Percentiles rank a stretch among this genome's conserved stretches.
phyloP scores from a whole-genome alignment of 2,329 filamentous ascomycete species.

The Cladosporium sp. region DNA sequence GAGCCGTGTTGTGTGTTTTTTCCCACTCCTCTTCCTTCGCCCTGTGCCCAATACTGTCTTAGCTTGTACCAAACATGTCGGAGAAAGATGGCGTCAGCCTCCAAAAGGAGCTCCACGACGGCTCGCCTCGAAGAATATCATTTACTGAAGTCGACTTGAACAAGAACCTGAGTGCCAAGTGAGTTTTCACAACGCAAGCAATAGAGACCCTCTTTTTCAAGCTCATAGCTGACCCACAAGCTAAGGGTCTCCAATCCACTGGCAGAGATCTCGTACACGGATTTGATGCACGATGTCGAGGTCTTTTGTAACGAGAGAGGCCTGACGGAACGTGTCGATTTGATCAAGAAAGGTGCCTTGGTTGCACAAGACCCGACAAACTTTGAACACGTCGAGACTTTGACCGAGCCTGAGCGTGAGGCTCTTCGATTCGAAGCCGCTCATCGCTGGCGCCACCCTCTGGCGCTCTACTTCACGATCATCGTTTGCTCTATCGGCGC shows the following conservation, averaged over 20 bases:
- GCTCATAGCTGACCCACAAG: constrained; percentile 21
- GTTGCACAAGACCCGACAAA: constrained; percentile 51
- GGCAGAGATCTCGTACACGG: constrained; percentile 52
- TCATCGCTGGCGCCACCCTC: constrained; percentile 54
- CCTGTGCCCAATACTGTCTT: not conserved
- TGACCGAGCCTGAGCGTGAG: constrained; percentile 45
- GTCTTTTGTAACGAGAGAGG: constrained; percentile 52
- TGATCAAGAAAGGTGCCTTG: constrained; percentile 51
- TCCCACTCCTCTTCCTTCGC: not conserved
- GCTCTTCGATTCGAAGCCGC: constrained; percentile 48
- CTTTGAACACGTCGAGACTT: constrained; percentile 45
- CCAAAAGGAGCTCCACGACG: constrained; percentile 8
- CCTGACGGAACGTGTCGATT: constrained; percentile 42
- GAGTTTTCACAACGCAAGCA: constrained; percentile 13
- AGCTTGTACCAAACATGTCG: not conserved
- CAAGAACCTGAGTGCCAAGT: constrained; percentile 30
- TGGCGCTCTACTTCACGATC: constrained; percentile 51
- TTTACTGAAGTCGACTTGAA: constrained; percentile 25
- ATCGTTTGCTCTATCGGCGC: constrained; percentile 54
- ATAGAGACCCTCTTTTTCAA: constrained; percentile 16
- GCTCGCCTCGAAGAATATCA: not conserved
- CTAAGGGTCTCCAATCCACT: constrained; percentile 54
- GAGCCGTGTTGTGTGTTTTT: not conserved
- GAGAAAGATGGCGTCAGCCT: constrained; percentile 9
- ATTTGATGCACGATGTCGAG: constrained; percentile 57